Percentiles rank a stretch among this genome's conserved stretches.
phyloP scores from a whole-genome alignment of 179 eudicot genomes.

The Monotropa hypopitys region DNA sequence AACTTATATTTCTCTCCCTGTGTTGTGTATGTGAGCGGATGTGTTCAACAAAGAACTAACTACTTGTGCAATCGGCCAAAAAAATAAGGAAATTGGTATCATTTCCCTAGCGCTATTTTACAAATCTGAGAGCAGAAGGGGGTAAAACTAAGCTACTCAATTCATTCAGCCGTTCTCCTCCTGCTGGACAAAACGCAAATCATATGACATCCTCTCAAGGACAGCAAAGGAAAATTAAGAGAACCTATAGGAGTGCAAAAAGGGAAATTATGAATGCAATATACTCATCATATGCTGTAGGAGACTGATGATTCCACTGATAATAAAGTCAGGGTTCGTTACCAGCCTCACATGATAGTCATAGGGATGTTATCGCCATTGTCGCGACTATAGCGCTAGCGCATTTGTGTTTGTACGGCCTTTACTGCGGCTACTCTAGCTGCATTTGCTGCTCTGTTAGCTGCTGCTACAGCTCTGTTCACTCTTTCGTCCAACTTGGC shows the following conservation, averaged over 20 bases:
- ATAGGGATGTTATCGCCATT: slow-evolving; percentile 18
- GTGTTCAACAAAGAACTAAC: neutral
- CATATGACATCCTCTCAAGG: slow-evolving; percentile 13
- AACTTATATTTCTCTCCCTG: neutral
- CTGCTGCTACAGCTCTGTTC: slow-evolving; percentile 57
- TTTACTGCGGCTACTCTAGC: slow-evolving; percentile 82
- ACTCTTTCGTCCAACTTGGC: slow-evolving; percentile 71
- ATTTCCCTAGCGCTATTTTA: slow-evolving; percentile 6
- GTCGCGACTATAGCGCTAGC: slow-evolving; percentile 35
- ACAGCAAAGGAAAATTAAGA: slow-evolving; percentile 5
- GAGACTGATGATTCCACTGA: neutral
- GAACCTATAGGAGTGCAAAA: neutral
- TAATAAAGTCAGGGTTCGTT: neutral
- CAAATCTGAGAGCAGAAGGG: slow-evolving; percentile 12
- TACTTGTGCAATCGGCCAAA: slow-evolving; percentile 6
- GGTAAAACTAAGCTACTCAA: slow-evolving; percentile 13
- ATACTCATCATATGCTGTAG: slow-evolving; percentile 12
- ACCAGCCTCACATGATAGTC: slow-evolving; percentile 23
- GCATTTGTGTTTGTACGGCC: slow-evolving; percentile 67
- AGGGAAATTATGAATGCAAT: neutral
- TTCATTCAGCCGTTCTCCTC: slow-evolving; percentile 9
- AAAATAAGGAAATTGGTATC: slow-evolving; percentile 3
- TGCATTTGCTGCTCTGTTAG: slow-evolving; percentile 68
- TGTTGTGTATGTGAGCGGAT: neutral
- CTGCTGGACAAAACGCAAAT: neutral